Base-by-base conservation (phyloP, 2,329 filamentous ascomycete genomes). In the Harringtonia aguacate region DNA sequence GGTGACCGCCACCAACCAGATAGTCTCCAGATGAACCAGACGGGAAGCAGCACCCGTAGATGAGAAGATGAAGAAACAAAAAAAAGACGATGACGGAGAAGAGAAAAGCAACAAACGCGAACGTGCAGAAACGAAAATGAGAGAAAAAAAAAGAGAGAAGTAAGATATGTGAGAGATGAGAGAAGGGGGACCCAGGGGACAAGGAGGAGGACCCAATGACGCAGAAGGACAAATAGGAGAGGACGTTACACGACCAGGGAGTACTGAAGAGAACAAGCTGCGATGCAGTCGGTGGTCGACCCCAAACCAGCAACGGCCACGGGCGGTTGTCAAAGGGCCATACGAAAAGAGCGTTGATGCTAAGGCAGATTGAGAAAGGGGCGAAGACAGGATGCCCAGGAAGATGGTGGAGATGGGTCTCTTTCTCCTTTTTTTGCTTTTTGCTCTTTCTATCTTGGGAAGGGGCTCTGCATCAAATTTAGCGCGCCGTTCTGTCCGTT, bases 191-290 rank as follows among this genome's bases (percentile, higher is more conserved):
- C n/a, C n/a, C n/a, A 37, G 18, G 28, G 42, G 27, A 28, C 35
- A 22, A 30, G 18, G 12, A 20, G 34, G 22, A n/a, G n/a, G 22
- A 38, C 15, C 31, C 13, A 43, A 42, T 24, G 36, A 21, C 17
- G 35, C 24, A 29, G 18, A 28, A 44, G 20, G 21, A 40, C 31
- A 36, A 40, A 18, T 22, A 36, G 17, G 30, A 28, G 33, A 35
- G 15, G 22, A 22, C 36, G 44, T 50, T 47, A 45, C 48, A 50
- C 46, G 37, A n/a, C 41, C 45, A 39, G 39, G 39, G 29, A 36
- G 31, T n/a, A 35, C 9, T 12, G 13, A 14, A 12, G 14, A 13
- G 20, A 20, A 33, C 15, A 20, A 27, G 21, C 24, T 27, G 24
- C 24, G 41, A 37, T 44, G 46, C 46, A 22, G 30, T 27, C 43